phyloP scores from a whole-genome alignment of 768 basidiomycete genomes.

The Pholiota molesta region DNA sequence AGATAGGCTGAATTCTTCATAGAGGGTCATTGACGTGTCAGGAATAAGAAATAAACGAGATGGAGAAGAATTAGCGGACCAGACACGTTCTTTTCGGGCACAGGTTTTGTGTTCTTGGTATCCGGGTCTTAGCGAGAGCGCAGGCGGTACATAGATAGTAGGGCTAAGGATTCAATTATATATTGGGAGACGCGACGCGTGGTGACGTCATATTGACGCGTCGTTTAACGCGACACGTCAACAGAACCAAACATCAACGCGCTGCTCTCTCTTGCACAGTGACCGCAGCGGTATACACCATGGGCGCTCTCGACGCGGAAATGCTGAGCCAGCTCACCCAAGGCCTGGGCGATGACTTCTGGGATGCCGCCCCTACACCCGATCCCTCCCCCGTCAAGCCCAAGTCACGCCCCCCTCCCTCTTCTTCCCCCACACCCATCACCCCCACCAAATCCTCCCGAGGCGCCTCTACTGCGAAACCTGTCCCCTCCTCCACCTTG shows the following conservation, averaged over 20 bases:
- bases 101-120: too few relatives aligned
- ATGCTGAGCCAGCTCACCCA: constrained; percentile 42
- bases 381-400: constrained; percentile 33
- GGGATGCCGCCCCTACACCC: constrained; percentile 44
- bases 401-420: constrained; percentile 12
- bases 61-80: too few relatives aligned
- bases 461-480: constrained; percentile 5
- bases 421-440: constrained; percentile 21
- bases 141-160: too few relatives aligned
- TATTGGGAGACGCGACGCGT: not conserved
- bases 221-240: constrained; percentile 11
- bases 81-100: too few relatives aligned
- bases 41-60: too few relatives aligned
- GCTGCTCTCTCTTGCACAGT: not conserved
- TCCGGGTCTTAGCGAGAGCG: too few relatives aligned
- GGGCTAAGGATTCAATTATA: too few relatives aligned
- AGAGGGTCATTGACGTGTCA: too few relatives aligned
- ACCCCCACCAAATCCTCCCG: not conserved
- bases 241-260: constrained; percentile 9
- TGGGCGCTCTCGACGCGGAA: constrained; percentile 38
- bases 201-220: not conserved
- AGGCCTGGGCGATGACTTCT: constrained; percentile 59
- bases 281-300: not conserved
- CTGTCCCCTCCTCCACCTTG: constrained; percentile 23
- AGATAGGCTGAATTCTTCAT: too few relatives aligned